Conservation (phyloP, 2,329 filamentous ascomycete species). For the Epichloe brachyelytri region DNA sequence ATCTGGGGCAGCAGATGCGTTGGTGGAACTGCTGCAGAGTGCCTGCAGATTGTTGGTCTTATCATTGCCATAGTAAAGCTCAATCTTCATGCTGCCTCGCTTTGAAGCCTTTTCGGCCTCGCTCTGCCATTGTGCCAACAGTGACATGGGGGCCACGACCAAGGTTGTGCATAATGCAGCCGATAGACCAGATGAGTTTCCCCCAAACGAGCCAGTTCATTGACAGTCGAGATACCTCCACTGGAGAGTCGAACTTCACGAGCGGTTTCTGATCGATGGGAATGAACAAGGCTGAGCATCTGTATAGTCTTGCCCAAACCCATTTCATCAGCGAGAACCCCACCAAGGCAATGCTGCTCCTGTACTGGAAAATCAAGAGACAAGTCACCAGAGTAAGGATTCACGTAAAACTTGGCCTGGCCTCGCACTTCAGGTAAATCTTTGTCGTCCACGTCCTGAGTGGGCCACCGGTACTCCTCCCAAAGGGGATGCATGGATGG, state of each 20-base stretch:
- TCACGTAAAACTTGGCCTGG: conserved; percentile 77
- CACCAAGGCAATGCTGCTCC: conserved; percentile 87
- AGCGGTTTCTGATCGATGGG: conserved; percentile 53
- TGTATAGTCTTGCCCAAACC: conserved; percentile 96
- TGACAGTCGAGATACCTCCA: conserved; percentile 31
- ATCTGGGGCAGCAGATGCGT: conserved; percentile 66
- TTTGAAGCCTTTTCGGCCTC: conserved; percentile 86
- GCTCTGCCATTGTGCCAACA: conserved; percentile 94
- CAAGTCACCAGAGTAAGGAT: conserved; percentile 90
- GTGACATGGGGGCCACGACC: conserved; percentile 91
- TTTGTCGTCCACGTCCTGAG: conserved; percentile 74
- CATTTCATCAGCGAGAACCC: conserved; percentile 94
- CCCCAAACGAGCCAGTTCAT: conserved; percentile 49
- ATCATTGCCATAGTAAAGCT: conserved; percentile 87
- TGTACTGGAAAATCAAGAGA: conserved; percentile 85
- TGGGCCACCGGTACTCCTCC: conserved; percentile 90
- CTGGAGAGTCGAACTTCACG: conserved; percentile 22
- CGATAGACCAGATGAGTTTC: conserved; percentile 43
- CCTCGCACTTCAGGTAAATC: conserved; percentile 52
- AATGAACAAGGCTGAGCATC: conserved; percentile 88
- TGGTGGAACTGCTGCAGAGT: conserved; percentile 65
- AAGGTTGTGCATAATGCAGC: conserved; percentile 78
- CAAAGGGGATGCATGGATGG: conserved; percentile 90
- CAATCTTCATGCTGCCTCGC: conserved; percentile 65
- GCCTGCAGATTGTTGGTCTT: conserved; percentile 67